Evolutionary conservation across 495 filamentous ascomycete species (phyloP), one percentile per base, ranked within the genome.

Genomic region (Xylaria bambusicola): DNA sequence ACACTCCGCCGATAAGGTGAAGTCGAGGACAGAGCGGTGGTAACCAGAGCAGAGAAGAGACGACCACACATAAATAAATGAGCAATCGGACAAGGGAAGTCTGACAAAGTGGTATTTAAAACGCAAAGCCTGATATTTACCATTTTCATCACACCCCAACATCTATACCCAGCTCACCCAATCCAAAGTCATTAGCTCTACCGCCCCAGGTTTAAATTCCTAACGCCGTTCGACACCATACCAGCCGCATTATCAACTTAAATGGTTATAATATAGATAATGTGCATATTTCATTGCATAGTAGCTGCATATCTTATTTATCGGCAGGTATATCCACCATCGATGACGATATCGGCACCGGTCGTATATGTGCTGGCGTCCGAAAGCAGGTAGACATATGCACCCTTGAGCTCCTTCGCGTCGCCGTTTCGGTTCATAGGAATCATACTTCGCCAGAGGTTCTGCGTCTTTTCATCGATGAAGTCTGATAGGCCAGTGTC

Each of bases 381-480:
- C 63, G 80, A 85, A 59, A 80, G 78, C 61, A 93, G 71, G 69
- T 92, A 93, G 6, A 92, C 86, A 71, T 92, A 93, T 5, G 87
- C 88, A 5, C 86, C 89, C 84, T 93, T 93, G 36, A 93, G 70
- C 82, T 93, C 90, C 80, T 91, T 90, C 0, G 89, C 88, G 24
- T 88, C 75, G 31, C 88, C 89, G 47, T 88, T 78, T 17, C 89
- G 81, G 20, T 86, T 87, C 79, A 92, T 80, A 3, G 89, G 89
- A 47, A 91, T 91, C 88, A 91, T 92, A 59, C 73, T 77, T 64
- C 80, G 78, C 90, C 90, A 92, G 50, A 91, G 69, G 57, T 88
- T 73, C 77, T 92, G 87, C 0, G 78, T 82, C 72, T 91, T 78
- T 73, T 84, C 62, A 42, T 83, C 81, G 23, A 93, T 84, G 67